These are phyloP conservation scores for Triticum dicoccoides DNA, from an alignment of 176 grass and related monocot genomes.

Conservation along the genomic window DNA sequence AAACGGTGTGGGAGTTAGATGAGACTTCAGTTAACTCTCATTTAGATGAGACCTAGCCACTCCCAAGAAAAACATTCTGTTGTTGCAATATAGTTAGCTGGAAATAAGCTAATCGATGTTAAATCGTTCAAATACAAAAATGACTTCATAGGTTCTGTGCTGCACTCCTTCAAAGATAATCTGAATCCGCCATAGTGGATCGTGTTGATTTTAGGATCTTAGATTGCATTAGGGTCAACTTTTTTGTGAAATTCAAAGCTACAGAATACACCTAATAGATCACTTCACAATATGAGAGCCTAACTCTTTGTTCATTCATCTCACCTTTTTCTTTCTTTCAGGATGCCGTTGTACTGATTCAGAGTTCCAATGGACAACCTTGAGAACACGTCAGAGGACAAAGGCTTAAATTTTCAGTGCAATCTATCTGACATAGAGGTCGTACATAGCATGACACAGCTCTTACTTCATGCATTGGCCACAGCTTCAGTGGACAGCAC, in stretches of 20 bases:
- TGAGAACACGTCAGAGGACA: constrained; percentile 1
- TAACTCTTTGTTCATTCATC: constrained; percentile 13
- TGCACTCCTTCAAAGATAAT: not conserved
- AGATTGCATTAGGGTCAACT: not conserved
- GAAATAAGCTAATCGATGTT: too few species aligned
- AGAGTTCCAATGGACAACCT: constrained; percentile 8
- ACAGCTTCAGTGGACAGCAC: constrained; percentile 86
- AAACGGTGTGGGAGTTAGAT: too few species aligned
- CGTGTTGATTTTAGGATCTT: not conserved
- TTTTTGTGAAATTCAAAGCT: not conserved
- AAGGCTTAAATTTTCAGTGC: constrained; percentile 35
- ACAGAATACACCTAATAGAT: not conserved
- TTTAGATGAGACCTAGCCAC: too few species aligned
- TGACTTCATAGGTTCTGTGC: not conserved
- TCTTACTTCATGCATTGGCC: constrained; percentile 65
- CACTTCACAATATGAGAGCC: not conserved
- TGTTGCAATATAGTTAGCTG: not conserved
- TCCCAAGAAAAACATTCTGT: not conserved
- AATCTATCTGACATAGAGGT: constrained; percentile 54
- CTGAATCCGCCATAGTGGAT: not conserved
- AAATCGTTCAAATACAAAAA: too few species aligned
- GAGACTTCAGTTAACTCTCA: too few species aligned
- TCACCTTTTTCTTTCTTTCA: not conserved
- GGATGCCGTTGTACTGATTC: not conserved
- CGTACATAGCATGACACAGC: constrained; percentile 40